Evolutionary conservation across 1,284 basidiomycete species (phyloP).

Genomic region (Bjerkandera adusta): DNA sequence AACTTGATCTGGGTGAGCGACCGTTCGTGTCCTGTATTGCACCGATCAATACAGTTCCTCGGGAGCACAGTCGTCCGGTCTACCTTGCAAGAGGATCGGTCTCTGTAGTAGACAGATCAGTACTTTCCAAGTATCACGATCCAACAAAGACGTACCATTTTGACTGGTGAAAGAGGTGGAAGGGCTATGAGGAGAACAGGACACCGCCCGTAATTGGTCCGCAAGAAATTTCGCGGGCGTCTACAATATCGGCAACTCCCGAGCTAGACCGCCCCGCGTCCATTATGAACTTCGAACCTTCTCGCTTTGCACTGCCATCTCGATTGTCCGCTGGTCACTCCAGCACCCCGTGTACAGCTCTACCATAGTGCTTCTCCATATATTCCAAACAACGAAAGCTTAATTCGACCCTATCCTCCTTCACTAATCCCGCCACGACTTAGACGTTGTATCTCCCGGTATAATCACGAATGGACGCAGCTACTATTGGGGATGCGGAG

Average conservation of each 20-base stretch:
- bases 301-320: too few relatives aligned
- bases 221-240: constrained; percentile 17
- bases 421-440: too few relatives aligned
- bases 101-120: constrained; percentile 20
- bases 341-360: too few relatives aligned
- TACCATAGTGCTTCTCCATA: too few relatives aligned
- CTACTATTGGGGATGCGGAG: too few relatives aligned
- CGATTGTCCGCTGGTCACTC: too few relatives aligned
- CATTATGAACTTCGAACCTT: too few relatives aligned
- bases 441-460: too few relatives aligned
- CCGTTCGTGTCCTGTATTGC: constrained; percentile 85
- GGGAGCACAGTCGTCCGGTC: constrained; percentile 2
- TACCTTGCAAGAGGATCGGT: constrained; percentile 35
- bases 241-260: constrained; percentile 10
- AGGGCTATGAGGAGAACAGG: constrained; percentile 1
- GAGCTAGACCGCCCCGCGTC: too few relatives aligned
- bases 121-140: neutral
- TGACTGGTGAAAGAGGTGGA: constrained; percentile 8
- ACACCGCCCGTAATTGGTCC: constrained; percentile 5
- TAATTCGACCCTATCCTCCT: too few relatives aligned
- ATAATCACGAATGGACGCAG: too few relatives aligned
- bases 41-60: neutral
- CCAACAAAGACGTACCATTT: constrained; percentile 26
- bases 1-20: constrained; percentile 97
- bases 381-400: too few relatives aligned